Conservation (phyloP, 768 basidiomycete genomes). For the Agrocybe pediades region DNA sequence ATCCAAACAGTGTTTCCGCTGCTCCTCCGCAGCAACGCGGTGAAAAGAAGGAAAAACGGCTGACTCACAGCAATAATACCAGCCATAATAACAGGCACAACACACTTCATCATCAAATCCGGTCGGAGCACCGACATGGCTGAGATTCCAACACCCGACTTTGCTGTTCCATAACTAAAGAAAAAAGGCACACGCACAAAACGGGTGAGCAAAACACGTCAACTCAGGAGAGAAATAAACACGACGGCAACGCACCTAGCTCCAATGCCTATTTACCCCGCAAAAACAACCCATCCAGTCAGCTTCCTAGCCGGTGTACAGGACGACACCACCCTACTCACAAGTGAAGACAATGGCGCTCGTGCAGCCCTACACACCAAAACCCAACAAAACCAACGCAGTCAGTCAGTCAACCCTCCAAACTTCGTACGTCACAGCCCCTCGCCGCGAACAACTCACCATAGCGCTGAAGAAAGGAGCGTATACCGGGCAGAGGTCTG, state of each 20-base stretch:
- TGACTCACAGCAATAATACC: conserved; percentile 97
- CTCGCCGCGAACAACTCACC: conserved; percentile 48
- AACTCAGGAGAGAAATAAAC: conserved; percentile 10
- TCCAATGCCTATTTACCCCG: conserved; percentile 63
- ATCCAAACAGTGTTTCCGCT: too few species aligned
- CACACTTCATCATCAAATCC: conserved; percentile 98
- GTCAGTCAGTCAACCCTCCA: conserved; percentile 6
- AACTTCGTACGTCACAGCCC: conserved; percentile 19
- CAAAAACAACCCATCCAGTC: conserved; percentile 3
- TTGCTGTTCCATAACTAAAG: conserved; percentile 94
- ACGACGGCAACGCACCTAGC: conserved; percentile 62
- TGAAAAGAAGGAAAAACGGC: conserved; percentile 6
- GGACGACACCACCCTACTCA: too few species aligned
- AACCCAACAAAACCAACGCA: too few species aligned
- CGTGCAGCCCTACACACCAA: conserved; percentile 81
- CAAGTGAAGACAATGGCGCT: conserved; percentile 98
- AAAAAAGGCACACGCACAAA: not conserved
- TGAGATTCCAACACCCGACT: conserved; percentile 96
- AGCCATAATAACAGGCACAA: conserved; percentile 98
- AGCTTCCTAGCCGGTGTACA: not conserved
- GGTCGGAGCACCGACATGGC: conserved; percentile 98
- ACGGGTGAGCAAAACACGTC: conserved; percentile 11
- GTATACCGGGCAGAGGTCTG: conserved; percentile 88
- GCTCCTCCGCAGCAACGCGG: not conserved
- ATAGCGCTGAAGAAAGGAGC: conserved; percentile 98